These are phyloP conservation scores for Eutrema japonicum DNA, from an alignment of 345 rosid genomes.

Conservation along the genomic window DNA sequence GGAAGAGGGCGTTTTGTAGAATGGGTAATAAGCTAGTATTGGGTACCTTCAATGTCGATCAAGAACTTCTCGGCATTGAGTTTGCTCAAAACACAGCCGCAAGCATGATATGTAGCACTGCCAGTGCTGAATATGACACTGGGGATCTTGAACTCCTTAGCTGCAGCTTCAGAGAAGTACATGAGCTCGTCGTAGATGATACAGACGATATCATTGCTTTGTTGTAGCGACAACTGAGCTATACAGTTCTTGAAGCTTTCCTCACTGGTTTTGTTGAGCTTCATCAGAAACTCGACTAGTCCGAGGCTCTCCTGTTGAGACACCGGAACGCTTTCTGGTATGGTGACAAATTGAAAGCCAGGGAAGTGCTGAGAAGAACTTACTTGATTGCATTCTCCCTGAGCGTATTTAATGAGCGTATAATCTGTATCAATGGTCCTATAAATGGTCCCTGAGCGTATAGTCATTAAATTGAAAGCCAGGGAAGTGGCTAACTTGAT, in stretches of 20 bases:
- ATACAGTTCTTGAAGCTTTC: slow-evolving; percentile 38
- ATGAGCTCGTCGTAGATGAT: slow-evolving; percentile 49
- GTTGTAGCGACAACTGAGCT: slow-evolving; percentile 10
- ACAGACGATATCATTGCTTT: slow-evolving; percentile 39
- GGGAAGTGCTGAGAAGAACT: slow-evolving; percentile 1
- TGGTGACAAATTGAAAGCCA: slow-evolving; percentile 44
- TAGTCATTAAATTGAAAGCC: slow-evolving; percentile 51
- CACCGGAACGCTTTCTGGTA: slow-evolving; percentile 44
- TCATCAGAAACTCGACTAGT: slow-evolving; percentile 8
- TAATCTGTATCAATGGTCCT: too few species aligned
- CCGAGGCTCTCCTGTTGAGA: slow-evolving; percentile 27
- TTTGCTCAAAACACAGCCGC: slow-evolving; percentile 15
- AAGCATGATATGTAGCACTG: slow-evolving; percentile 36
- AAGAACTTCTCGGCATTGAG: slow-evolving; percentile 25
- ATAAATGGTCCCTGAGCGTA: too few species aligned
- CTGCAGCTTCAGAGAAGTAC: slow-evolving; percentile 32
- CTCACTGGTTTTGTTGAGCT: slow-evolving; percentile 51
- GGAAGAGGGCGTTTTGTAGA: not conserved
- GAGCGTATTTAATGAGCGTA: too few species aligned
- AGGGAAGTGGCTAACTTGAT: slow-evolving; percentile 40
- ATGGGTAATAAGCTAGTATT: not conserved
- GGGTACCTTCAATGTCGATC: slow-evolving; percentile 35
- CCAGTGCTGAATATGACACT: slow-evolving; percentile 30
- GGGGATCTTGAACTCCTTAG: slow-evolving; percentile 33
- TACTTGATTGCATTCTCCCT: slow-evolving; percentile 44